Conservation (phyloP, 2,329 filamentous ascomycete species). For the Hansfordia pulvinata region DNA sequence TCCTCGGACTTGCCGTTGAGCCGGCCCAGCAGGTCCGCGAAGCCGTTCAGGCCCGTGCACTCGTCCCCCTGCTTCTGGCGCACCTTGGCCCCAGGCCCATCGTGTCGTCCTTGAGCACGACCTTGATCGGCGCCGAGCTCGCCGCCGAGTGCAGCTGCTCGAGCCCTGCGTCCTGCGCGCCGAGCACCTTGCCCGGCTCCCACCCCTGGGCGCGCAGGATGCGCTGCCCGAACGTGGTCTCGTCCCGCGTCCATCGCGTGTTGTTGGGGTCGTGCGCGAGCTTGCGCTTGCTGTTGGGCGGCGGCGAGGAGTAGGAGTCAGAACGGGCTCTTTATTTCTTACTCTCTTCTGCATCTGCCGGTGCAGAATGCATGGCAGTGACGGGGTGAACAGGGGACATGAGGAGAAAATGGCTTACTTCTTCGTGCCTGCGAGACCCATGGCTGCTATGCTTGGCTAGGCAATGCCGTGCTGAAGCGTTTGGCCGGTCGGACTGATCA, state of each 20-base stretch:
- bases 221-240: conserved; percentile 73
- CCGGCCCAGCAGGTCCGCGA: conserved; percentile 74
- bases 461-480: too few relatives aligned
- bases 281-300: conserved; percentile 32
- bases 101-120: conserved; percentile 79
- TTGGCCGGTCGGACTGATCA: too few relatives aligned
- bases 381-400: background rate
- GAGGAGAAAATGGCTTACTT: conserved; percentile 32
- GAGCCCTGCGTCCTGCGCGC: conserved; percentile 63
- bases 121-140: conserved; percentile 74
- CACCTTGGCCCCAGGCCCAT: conserved; percentile 72
- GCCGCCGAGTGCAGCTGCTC: conserved; percentile 65
- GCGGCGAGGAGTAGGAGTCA: conserved; percentile 23
- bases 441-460: conserved; percentile 18
- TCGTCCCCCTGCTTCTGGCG: conserved; percentile 55
- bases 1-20: conserved; percentile 77
- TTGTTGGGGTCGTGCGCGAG: conserved; percentile 91
- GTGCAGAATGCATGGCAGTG: conserved; percentile 10
- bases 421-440: conserved; percentile 57
- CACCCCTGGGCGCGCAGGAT: conserved; percentile 84
- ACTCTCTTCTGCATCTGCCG: too few relatives aligned
- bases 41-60: conserved; percentile 74
- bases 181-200: conserved; percentile 73
- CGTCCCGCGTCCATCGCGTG: conserved; percentile 78
- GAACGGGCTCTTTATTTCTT: too few relatives aligned